Base-by-base conservation (phyloP, 1,139 yeast genomes). In the Suhomyces guaymorum region DNA sequence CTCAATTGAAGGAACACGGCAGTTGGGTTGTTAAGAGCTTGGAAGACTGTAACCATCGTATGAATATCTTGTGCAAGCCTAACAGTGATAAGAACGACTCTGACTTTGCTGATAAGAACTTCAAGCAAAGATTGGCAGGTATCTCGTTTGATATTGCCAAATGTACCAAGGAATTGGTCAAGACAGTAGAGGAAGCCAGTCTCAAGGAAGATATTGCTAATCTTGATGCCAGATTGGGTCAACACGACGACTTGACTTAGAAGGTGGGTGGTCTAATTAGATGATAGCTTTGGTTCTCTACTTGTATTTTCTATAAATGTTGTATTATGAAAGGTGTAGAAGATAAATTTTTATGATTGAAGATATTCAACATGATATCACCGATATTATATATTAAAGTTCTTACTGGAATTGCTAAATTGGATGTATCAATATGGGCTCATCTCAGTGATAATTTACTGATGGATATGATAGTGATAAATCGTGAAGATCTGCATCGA, bases 131-230 rank as follows among this genome's bases (percentile, higher is more conserved):
- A 48, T 75, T 92, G 46, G 97, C 97, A 0, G 97, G 97, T 2
- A 84, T 89, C 45, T 89, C 96, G 15, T 92, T 89, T 63, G 97
- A 92, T 57, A 87, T 90, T 66, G 97, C 97, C 30, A 88, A 92
- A 61, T 85, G 95, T 58, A 90, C 97, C 9, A 90, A 90, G 58
- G 97, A 90, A 59, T 74, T 90, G 56, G 97, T 90, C 22, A 90
- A 89, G 66, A 85, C 96, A 2, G 96, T 90, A 5, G 97, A 90
- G 58, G 97, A 89, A 55, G 96, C 95, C 17, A 84, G 92, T 54
- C 67, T 89, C 51, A 84, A 84, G 51, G 90, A 82, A 49, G 95
- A 86, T 50, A 82, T 85, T 42, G 76, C 71, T 10, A 61, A 72
- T 40, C 60, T 73, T 37, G 73, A 73, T 53, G 75, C 76, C 24